A percentile compares a stretch with the other conserved stretches of the same genome.
These are phyloP conservation scores for Pistacia vera DNA, from an alignment of 345 rosid species.

Conservation along the genomic window DNA sequence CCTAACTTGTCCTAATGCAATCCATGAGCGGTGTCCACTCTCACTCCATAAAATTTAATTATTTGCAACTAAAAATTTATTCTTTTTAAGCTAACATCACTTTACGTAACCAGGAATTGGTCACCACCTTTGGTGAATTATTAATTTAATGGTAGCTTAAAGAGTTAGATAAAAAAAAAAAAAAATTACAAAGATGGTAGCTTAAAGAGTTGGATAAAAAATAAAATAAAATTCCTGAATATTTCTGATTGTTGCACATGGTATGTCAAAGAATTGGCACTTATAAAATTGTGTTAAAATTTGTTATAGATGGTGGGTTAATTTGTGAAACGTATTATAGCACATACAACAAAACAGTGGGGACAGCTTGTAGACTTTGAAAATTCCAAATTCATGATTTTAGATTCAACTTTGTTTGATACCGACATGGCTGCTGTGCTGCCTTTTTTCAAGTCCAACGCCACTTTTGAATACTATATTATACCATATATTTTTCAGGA, in stretches of 20 bases:
- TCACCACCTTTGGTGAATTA: background rate
- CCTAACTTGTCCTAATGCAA: background rate
- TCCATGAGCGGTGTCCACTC: background rate
- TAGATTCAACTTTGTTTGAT: background rate
- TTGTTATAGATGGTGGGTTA: too few relatives aligned
- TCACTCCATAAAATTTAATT: too few relatives aligned
- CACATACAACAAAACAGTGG: background rate
- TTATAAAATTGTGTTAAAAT: too few relatives aligned
- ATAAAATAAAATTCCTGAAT: too few relatives aligned
- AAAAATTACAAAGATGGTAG: background rate
- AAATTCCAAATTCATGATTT: background rate
- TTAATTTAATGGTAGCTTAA: conserved; percentile 2
- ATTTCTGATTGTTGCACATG: background rate
- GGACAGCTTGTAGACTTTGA: background rate
- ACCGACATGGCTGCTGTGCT: background rate
- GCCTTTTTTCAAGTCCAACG: background rate
- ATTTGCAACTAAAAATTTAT: background rate
- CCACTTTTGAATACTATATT: background rate
- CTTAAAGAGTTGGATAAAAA: too few relatives aligned
- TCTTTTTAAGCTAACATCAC: background rate
- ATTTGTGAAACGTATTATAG: too few relatives aligned
- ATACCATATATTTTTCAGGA: background rate
- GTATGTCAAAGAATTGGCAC: too few relatives aligned
- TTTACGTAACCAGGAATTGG: conserved; percentile 1
- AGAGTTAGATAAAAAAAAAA: too few relatives aligned